Evolutionary conservation across 441 rosid species (phyloP).

Genomic region (Euphorbia schlechtendalii): DNA sequence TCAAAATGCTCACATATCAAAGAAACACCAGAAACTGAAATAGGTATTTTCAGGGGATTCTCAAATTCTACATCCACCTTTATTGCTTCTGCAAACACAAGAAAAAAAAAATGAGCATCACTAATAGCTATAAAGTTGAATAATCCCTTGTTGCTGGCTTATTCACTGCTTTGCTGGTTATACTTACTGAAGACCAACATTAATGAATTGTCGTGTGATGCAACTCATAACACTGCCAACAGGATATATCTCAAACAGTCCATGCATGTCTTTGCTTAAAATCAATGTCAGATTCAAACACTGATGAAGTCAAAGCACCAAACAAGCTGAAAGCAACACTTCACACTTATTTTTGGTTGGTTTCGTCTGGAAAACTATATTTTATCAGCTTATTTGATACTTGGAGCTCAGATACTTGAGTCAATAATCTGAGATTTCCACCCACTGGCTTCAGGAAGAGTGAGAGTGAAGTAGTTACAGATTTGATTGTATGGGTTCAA

Average conservation of each 20-base stretch:
- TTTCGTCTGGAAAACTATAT: background rate
- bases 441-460: background rate
- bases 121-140: background rate
- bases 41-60: slow-evolving; percentile 75
- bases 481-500: background rate
- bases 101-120: background rate
- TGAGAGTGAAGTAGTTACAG: background rate
- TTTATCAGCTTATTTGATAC: background rate
- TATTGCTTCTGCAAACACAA: slow-evolving; percentile 61
- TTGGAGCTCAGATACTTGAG: background rate
- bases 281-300: background rate
- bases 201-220: background rate
- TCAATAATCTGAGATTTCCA: background rate
- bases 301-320: slow-evolving; percentile 1
- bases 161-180: background rate
- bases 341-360: no score
- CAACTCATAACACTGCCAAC: background rate
- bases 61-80: slow-evolving; percentile 65
- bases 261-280: background rate
- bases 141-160: slow-evolving; percentile 3
- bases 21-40: slow-evolving; percentile 63
- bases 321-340: background rate
- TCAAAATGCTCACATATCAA: slow-evolving; percentile 70
- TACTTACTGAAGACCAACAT: background rate
- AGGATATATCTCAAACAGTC: background rate